These are phyloP conservation scores for Arabidopsis arenosa DNA, from an alignment of 345 rosid genomes.

Conservation along the genomic window DNA sequence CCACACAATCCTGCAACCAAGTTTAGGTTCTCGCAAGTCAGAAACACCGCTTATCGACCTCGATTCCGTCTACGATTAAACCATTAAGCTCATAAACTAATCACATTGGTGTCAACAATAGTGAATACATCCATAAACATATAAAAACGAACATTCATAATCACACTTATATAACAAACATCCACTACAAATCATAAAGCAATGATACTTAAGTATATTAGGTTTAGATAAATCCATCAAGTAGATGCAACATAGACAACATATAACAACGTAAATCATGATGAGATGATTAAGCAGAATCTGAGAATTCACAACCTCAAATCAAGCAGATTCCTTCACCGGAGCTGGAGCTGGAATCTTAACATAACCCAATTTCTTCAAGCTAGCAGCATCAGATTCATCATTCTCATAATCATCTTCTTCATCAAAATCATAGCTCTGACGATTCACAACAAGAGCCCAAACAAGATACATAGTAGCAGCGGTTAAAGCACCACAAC, in stretches of 20 bases:
- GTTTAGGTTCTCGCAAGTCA: too few species aligned
- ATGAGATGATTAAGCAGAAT: conserved; percentile 22
- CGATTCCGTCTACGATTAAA: too few species aligned
- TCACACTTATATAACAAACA: conserved; percentile 12
- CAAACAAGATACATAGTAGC: conserved; percentile 87
- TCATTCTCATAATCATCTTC: conserved; percentile 52
- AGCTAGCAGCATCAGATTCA: conserved; percentile 52
- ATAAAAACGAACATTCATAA: background rate
- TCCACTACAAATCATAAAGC: conserved; percentile 26
- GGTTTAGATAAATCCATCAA: conserved; percentile 30
- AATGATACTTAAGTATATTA: conserved; percentile 32
- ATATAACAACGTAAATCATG: conserved; percentile 1
- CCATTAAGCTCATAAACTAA: background rate
- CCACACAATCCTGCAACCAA: background rate
- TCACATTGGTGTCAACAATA: conserved; percentile 2
- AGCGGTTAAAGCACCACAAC: conserved; percentile 94
- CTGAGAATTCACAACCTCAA: conserved; percentile 36
- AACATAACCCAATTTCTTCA: conserved; percentile 82
- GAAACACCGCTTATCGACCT: too few species aligned
- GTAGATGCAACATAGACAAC: background rate
- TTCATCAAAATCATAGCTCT: conserved; percentile 5
- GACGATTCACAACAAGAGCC: conserved; percentile 67
- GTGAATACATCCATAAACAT: background rate
- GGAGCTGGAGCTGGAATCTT: conserved; percentile 60
- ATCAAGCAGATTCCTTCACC: background rate